These are phyloP conservation scores for Wickerhamomyces pijperi DNA, from an alignment of 805 yeast species.

Conservation along the genomic window DNA sequence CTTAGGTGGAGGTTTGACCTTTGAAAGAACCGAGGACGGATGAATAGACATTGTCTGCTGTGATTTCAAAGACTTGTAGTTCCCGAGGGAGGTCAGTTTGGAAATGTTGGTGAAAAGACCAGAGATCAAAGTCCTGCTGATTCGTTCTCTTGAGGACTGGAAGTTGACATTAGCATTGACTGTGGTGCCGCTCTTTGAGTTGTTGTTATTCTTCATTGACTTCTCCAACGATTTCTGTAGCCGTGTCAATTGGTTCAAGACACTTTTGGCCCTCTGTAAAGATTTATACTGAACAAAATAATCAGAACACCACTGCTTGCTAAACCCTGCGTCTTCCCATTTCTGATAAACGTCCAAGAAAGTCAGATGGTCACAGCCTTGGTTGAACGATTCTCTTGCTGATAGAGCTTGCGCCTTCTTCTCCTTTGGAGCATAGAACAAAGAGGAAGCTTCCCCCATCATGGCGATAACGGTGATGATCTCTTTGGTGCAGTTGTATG, in stretches of 20 bases:
- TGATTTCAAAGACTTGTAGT: constrained; percentile 50
- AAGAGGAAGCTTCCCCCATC: constrained; percentile 66
- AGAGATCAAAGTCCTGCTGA: constrained; percentile 67
- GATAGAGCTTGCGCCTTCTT: constrained; percentile 56
- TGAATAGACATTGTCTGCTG: constrained; percentile 72
- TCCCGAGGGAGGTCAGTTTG: constrained; percentile 50
- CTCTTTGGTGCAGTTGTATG: constrained; percentile 52
- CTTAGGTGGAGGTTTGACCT: constrained; percentile 61
- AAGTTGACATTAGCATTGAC: too few relatives aligned
- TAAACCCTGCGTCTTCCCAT: constrained; percentile 60
- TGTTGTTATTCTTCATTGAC: constrained; percentile 13
- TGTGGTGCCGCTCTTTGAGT: too few relatives aligned
- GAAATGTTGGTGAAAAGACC: constrained; percentile 98
- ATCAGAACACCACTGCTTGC: constrained; percentile 77
- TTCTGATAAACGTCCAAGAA: constrained; percentile 64
- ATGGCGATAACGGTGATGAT: constrained; percentile 68
- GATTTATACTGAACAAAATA: constrained; percentile 71
- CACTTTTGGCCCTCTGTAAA: constrained; percentile 54
- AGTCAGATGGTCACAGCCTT: constrained; percentile 64
- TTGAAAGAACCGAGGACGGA: constrained; percentile 69
- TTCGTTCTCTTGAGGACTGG: not conserved
- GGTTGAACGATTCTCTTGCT: constrained; percentile 43
- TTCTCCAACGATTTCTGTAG: constrained; percentile 32
- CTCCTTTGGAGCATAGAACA: constrained; percentile 63
- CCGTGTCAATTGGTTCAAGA: constrained; percentile 55